phyloP scores from a whole-genome alignment of 1,284 basidiomycete species.

The Sporisorium iseilematis-ciliati region DNA sequence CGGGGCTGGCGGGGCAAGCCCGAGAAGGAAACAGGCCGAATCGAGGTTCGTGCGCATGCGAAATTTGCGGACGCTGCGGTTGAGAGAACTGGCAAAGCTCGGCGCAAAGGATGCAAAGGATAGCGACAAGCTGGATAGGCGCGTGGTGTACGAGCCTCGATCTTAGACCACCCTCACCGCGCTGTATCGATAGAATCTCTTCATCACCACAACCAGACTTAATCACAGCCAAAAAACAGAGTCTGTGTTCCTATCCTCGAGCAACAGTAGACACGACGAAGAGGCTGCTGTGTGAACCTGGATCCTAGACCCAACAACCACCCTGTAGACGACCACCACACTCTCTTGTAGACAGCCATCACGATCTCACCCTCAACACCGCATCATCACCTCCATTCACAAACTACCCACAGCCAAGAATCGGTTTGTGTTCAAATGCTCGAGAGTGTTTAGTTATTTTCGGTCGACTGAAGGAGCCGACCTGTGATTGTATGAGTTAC shows the following conservation, averaged over 20 bases:
- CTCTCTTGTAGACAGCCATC: neutral
- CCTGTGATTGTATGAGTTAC: slow-evolving; percentile 37
- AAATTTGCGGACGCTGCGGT: slow-evolving; percentile 35
- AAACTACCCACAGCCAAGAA: no score
- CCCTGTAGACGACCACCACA: no score
- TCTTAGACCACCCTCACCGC: no score
- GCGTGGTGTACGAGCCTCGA: slow-evolving; percentile 44
- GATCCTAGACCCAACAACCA: slow-evolving; percentile 7
- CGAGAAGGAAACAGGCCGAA: slow-evolving; percentile 36
- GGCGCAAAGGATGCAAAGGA: slow-evolving; percentile 49
- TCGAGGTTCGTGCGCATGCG: slow-evolving; percentile 47
- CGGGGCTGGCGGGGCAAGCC: no score
- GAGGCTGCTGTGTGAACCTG: no score
- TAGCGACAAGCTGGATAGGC: slow-evolving; percentile 12
- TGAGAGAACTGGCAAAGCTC: slow-evolving; percentile 56
- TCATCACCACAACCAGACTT: no score
- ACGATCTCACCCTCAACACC: no score
- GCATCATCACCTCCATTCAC: neutral
- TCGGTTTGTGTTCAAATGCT: slow-evolving; percentile 15
- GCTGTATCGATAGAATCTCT: no score
- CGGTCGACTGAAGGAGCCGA: no score
- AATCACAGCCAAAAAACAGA: no score
- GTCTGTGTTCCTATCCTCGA: no score
- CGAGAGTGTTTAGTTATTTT: slow-evolving; percentile 12
- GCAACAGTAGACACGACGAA: no score